Evolutionary conservation across 2,329 filamentous ascomycete species (phyloP).

Genomic region (Eutypella sp.): DNA sequence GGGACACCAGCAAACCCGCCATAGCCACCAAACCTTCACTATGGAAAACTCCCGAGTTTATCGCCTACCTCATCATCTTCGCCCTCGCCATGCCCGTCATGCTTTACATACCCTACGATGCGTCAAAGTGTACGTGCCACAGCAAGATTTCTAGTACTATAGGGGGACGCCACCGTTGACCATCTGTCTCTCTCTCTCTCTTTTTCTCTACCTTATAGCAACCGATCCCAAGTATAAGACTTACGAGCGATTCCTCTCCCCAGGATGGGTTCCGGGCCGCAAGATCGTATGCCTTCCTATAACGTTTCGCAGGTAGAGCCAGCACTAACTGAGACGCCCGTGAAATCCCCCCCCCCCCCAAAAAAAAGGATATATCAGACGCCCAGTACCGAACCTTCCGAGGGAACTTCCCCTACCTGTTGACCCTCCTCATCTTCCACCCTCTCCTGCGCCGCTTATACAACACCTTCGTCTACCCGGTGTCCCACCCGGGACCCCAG

Average conservation of each 20-base stretch:
- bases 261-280: constrained; percentile 88
- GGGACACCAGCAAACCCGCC: constrained; percentile 30
- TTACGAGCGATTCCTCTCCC: constrained; percentile 64
- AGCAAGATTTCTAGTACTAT: background rate
- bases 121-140: constrained; percentile 64
- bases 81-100: constrained; percentile 68
- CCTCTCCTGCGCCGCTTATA: constrained; percentile 72
- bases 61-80: constrained; percentile 71
- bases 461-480: constrained; percentile 48
- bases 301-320: background rate
- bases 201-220: constrained; percentile 54
- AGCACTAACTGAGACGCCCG: constrained; percentile 5
- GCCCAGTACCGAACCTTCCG: constrained; percentile 82
- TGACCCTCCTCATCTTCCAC: constrained; percentile 68
- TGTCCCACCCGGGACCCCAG: constrained; percentile 23
- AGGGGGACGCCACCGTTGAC: constrained; percentile 11
- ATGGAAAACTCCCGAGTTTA: constrained; percentile 87
- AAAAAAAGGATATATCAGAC: constrained; percentile 82
- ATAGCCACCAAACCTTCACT: constrained; percentile 62
- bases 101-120: constrained; percentile 84
- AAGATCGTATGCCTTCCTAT: constrained; percentile 62
- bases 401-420: constrained; percentile 77
- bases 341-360: no score
- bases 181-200: no score
- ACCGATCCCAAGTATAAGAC: constrained; percentile 76